Evolutionary conservation across 2,329 filamentous ascomycete species (phyloP), one percentile per base, ranked within the genome.

Genomic region (Aureobasidium sp.): DNA sequence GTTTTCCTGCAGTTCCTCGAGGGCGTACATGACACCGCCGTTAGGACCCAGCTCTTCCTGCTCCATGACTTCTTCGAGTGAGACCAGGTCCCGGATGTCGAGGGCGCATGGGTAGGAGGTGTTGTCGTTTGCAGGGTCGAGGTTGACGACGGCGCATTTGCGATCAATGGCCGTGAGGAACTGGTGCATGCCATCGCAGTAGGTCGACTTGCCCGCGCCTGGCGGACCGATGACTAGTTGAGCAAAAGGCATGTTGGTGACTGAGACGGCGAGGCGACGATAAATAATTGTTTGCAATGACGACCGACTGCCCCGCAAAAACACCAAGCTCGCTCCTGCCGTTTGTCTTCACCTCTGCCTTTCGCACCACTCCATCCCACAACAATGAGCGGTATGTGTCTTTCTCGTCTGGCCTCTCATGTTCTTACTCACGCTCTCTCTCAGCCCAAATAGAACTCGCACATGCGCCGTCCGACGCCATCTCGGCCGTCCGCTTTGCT

Each of bases 141-240:
- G 87, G 73, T 99, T 99, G 63, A 97, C 90, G 41, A 97, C 87
- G 17, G 91, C 95, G 79, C 91, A 96, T 75, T 95, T 92, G 62
- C 94, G 88, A 64, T 92, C 91, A 73, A 99, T 96, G 66, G 94
- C 93, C 67, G 88, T 88, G 82, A 97, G 88, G 78, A 99, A 99
- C 78, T 99, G 94, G 72, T 97, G 90, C 89, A 99, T 96, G 72
- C 94, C 94, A 85, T 97, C 91, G 80, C 93, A 97, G 74, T 96
- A 97, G 8, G 94, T 99, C 67, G 91, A 97, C 79, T 99, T 99
- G 64, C 94, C 94, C 34, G 91, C 87, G 70, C 94, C 94, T 7
- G 94, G 94, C 67, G 92, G 93, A n/a, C 94, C 94, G 53, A 73
- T 70, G 22, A 66, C 64, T 5, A 65, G 64, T 55, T 67, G 66